phyloP scores from a whole-genome alignment of 768 basidiomycete species.

The Tricholomella constricta region DNA sequence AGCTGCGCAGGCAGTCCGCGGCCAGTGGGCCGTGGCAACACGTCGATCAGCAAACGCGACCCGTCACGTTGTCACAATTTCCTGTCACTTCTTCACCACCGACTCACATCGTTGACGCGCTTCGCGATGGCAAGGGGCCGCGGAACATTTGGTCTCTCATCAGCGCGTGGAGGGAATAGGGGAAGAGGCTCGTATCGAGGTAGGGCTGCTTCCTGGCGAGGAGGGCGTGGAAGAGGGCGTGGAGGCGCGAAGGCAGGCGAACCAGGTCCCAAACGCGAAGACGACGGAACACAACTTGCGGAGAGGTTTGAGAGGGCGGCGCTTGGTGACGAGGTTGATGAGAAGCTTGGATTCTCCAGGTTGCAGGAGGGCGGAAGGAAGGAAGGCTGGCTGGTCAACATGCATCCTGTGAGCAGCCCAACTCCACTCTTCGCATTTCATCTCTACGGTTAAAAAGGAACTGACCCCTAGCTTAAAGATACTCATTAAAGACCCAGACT shows the following conservation, averaged over 20 bases:
- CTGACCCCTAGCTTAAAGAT: slow-evolving; percentile 50
- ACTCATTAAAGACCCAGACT: slow-evolving; percentile 81
- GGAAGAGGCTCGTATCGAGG: slow-evolving; percentile 48
- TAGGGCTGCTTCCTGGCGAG: slow-evolving; percentile 50
- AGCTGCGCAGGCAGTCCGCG: no score
- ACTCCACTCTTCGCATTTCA: neutral
- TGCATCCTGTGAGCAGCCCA: slow-evolving; percentile 82
- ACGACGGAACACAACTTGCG: slow-evolving; percentile 85
- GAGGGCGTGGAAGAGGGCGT: slow-evolving; percentile 58
- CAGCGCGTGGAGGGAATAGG: slow-evolving; percentile 48
- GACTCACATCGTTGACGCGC: slow-evolving; percentile 11
- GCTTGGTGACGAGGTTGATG: slow-evolving; percentile 85
- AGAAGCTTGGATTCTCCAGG: slow-evolving; percentile 85
- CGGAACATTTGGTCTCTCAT: slow-evolving; percentile 58
- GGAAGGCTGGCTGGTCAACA: slow-evolving; percentile 97
- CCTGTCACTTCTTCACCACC: neutral
- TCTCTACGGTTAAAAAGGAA: neutral
- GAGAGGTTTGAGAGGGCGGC: slow-evolving; percentile 84
- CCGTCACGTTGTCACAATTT: slow-evolving; percentile 12
- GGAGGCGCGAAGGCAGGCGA: slow-evolving; percentile 47
- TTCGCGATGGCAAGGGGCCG: slow-evolving; percentile 51
- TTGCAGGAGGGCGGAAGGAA: slow-evolving; percentile 75
- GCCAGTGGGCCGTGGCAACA: no score
- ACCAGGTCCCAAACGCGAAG: slow-evolving; percentile 68
- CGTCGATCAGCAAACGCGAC: no score